Conservation (phyloP, 768 basidiomycete genomes). For the Boletus sp. region DNA sequence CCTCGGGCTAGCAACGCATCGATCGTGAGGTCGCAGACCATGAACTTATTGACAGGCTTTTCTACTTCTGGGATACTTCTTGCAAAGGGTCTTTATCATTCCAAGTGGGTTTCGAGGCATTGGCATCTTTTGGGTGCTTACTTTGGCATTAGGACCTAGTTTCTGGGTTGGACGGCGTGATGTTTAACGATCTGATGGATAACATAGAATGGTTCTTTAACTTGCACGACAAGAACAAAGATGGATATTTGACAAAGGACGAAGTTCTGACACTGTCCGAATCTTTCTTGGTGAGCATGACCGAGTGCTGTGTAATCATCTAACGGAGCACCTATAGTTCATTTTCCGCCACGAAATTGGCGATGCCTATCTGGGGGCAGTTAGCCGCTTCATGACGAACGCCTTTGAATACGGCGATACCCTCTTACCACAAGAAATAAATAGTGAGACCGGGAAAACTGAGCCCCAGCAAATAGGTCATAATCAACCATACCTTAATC, state of each 20-base stretch:
- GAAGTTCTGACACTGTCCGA: conserved; percentile 95
- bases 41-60: conserved; percentile 89
- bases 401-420: conserved; percentile 98
- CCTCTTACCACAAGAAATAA: conserved; percentile 52
- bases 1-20: conserved; percentile 62
- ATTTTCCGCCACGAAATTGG: conserved; percentile 97
- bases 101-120: conserved; percentile 51
- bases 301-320: background rate
- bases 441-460: conserved; percentile 35
- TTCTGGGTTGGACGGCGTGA: conserved; percentile 81
- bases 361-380: conserved; percentile 93
- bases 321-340: conserved; percentile 54
- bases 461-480: conserved; percentile 52
- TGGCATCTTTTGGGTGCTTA: conserved; percentile 1
- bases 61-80: conserved; percentile 90
- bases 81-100: conserved; percentile 82
- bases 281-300: conserved; percentile 67
- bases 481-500: conserved; percentile 90
- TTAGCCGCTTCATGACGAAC: conserved; percentile 96
- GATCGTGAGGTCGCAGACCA: conserved; percentile 93
- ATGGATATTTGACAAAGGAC: conserved; percentile 93
- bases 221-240: conserved; percentile 93
- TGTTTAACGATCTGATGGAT: conserved; percentile 97
- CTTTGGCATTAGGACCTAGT: conserved; percentile 69
- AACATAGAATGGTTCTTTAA: conserved; percentile 99